Evolutionary conservation across 352 stramenopile species (phyloP).

Genomic region (Globisporangium canariense): DNA sequence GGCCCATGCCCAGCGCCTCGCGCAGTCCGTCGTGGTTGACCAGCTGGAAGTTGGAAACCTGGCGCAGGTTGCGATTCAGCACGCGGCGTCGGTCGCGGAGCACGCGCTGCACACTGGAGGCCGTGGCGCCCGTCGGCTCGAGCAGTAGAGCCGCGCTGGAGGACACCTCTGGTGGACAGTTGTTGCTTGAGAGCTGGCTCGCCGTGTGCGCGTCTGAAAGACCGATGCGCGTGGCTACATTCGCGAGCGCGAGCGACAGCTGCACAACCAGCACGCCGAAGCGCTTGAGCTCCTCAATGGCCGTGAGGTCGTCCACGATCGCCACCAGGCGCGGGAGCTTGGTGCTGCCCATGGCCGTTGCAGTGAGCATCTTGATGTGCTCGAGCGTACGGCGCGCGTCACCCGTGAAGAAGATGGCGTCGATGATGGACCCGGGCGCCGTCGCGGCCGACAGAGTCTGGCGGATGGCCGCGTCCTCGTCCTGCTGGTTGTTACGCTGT

Average conservation of each 20-base stretch:
- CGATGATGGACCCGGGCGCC: constrained; percentile 32
- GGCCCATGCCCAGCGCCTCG: constrained; percentile 5
- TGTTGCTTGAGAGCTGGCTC: neutral
- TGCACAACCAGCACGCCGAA: constrained; percentile 55
- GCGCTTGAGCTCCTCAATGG: constrained; percentile 35
- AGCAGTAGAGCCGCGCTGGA: neutral
- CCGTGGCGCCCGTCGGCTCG: neutral
- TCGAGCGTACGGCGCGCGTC: constrained; percentile 40
- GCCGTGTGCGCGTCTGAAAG: constrained; percentile 24
- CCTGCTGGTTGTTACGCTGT: neutral
- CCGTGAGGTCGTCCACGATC: constrained; percentile 36
- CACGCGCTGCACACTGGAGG: neutral
- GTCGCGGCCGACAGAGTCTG: neutral
- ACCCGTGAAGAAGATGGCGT: constrained; percentile 64
- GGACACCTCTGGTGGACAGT: neutral
- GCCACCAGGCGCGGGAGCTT: constrained; percentile 54
- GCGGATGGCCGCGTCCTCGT: constrained; percentile 2
- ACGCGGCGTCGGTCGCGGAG: constrained; percentile 4
- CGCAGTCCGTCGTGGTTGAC: constrained; percentile 3
- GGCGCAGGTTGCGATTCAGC: constrained; percentile 2
- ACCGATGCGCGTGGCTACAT: constrained; percentile 62
- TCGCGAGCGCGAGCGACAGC: constrained; percentile 55
- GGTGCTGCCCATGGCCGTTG: constrained; percentile 30
- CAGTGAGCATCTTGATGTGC: constrained; percentile 29
- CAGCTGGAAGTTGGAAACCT: neutral